phyloP scores from a whole-genome alignment of 2,329 filamentous ascomycete genomes.

The Penicillium olsonii region DNA sequence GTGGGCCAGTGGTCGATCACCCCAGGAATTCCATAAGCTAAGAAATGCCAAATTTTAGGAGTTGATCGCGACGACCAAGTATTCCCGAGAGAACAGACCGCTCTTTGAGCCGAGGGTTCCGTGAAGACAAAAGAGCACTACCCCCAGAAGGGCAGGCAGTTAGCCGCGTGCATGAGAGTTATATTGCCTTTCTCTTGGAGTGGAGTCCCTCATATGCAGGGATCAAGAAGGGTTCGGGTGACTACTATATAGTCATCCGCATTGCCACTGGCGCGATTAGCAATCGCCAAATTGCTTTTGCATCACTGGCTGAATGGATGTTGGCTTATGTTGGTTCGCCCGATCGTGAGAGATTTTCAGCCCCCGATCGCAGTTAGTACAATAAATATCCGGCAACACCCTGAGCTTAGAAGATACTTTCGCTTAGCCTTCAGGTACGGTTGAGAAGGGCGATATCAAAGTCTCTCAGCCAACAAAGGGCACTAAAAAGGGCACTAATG shows the following conservation, averaged over 20 bases:
- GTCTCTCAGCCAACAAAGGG: constrained; percentile 2
- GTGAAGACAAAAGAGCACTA: background rate
- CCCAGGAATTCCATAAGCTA: constrained; percentile 6
- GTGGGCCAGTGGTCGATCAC: constrained; percentile 8
- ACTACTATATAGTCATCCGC: constrained; percentile 4
- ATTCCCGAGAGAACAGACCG: background rate
- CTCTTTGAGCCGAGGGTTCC: constrained; percentile 2
- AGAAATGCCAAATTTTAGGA: background rate
- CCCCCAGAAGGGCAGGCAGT: constrained; percentile 1
- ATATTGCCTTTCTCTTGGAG: constrained; percentile 2
- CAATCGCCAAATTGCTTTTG: background rate
- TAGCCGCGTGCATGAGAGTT: constrained; percentile 8
- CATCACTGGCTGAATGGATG: background rate
- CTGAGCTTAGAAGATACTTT: background rate
- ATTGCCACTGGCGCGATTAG: constrained; percentile 10
- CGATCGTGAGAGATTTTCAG: background rate
- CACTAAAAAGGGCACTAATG: constrained; percentile 5
- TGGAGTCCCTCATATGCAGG: constrained; percentile 1
- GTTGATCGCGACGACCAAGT: background rate
- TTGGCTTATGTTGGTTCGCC: background rate
- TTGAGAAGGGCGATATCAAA: background rate
- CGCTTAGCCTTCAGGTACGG: background rate
- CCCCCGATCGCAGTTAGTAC: background rate
- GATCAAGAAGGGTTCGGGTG: background rate
- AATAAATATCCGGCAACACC: background rate